Percentiles rank a stretch among this genome's conserved stretches.
Evolutionary conservation across 371 early-diverging fungal species (phyloP).

Genomic region (Actinomortierella ambigua): DNA sequence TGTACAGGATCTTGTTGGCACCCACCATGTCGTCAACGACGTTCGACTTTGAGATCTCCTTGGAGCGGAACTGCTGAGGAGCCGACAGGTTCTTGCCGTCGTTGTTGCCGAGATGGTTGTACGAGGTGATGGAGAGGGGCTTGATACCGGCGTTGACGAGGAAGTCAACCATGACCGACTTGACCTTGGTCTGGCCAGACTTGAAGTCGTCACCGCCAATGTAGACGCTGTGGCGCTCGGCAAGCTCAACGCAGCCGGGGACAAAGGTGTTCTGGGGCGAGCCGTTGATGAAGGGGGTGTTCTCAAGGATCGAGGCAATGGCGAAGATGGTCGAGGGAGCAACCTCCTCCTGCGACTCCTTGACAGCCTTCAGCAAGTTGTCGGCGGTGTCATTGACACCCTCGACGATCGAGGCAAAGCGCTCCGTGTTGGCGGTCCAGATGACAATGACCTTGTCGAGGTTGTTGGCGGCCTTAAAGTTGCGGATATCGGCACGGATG

Average conservation of each 20-base stretch:
- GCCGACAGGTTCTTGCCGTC: slow-evolving; percentile 97
- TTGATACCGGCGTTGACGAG: slow-evolving; percentile 98
- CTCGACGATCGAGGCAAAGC: slow-evolving; percentile 77
- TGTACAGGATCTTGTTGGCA: slow-evolving; percentile 89
- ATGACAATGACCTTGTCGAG: slow-evolving; percentile 94
- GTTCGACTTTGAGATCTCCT: slow-evolving; percentile 97
- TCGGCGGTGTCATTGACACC: slow-evolving; percentile 97
- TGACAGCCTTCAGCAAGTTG: slow-evolving; percentile 84
- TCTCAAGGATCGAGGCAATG: slow-evolving; percentile 93
- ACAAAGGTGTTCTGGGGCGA: slow-evolving; percentile 99
- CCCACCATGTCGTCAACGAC: slow-evolving; percentile 99
- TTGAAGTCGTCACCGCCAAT: slow-evolving; percentile 99
- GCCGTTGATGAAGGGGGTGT: slow-evolving; percentile 95
- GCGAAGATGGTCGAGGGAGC: slow-evolving; percentile 98
- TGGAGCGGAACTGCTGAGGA: slow-evolving; percentile 95
- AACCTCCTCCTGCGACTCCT: slow-evolving; percentile 82
- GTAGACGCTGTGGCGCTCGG: slow-evolving; percentile 85
- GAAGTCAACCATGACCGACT: slow-evolving; percentile 97
- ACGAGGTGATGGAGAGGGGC: slow-evolving; percentile 94
- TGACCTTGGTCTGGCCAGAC: slow-evolving; percentile 98
- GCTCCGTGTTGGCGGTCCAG: slow-evolving; percentile 99
- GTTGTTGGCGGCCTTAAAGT: slow-evolving; percentile 85
- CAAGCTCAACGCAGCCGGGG: slow-evolving; percentile 89
- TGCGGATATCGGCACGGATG: slow-evolving; percentile 91
- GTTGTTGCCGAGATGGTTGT: slow-evolving; percentile 99